Percentiles rank a stretch among this genome's conserved stretches.
Evolutionary conservation across 148 eudicot genomes (phyloP).

Genomic region (Bassia scoparia): DNA sequence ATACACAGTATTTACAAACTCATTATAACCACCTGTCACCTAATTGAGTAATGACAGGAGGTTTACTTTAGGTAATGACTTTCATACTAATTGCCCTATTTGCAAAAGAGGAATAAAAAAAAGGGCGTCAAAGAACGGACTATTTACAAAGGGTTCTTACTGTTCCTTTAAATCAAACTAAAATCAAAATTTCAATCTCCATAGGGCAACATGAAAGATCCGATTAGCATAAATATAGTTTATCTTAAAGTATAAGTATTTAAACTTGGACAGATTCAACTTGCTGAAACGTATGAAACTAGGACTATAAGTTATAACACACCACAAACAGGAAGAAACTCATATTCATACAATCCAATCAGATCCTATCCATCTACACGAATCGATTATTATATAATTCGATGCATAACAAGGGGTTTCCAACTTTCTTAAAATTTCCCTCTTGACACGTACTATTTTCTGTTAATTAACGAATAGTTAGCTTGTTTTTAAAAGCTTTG

Average conservation of each 20-base stretch:
- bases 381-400: background rate
- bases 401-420: background rate
- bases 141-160: slow-evolving; percentile 9
- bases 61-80: background rate
- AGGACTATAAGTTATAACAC: background rate
- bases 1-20: slow-evolving; percentile 1
- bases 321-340: background rate
- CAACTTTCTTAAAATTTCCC: background rate
- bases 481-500: background rate
- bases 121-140: background rate
- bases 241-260: background rate
- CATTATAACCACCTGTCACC: slow-evolving; percentile 25
- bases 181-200: no score
- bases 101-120: background rate
- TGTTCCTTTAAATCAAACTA: no score
- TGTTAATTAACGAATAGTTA: background rate
- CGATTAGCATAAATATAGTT: background rate
- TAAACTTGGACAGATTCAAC: background rate
- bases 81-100: slow-evolving; percentile 14
- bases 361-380: background rate
- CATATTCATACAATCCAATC: background rate
- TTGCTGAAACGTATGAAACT: background rate
- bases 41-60: background rate
- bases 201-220: background rate
- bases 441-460: background rate